Evolutionary conservation across 805 yeast genomes (phyloP), one percentile per base, ranked within the genome.

Genomic region (Candida orba): DNA sequence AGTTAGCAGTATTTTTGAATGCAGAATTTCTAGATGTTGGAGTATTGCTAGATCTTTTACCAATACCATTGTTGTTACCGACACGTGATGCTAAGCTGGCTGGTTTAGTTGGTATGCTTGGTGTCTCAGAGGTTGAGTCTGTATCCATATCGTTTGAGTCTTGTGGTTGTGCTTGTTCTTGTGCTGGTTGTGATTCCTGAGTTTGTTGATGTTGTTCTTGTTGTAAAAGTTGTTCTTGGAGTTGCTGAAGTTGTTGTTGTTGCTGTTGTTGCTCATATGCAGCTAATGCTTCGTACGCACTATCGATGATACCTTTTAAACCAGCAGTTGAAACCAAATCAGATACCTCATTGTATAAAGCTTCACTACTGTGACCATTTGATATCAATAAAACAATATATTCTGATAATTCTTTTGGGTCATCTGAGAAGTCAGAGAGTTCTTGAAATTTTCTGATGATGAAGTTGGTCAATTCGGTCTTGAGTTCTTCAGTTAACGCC

Each of bases 361-460:
- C 84, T 15, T 68, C 71, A 12, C 81, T 74, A 6, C 81, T 65
- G 54, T 81, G 78, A 52, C 81, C 79, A 51, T 81, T 82, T 13
- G 81, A 79, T 48, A 84, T 81, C 60, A 84, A 67, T 36, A 83
- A 73, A n/a, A 79, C 72, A 44, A 84, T 78, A 56, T 76, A 84
- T 60, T 84, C 93, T 13, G 93, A 85, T 35, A 81, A 79, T 52
- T 80, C 82, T 37, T 65, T 68, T 23, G 73, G 69, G 53, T 77
- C 81, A 43, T 76, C 81, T 10, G 63, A 64, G 47, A 74, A 64
- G 46, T 68, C 69, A 7, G 61, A 62, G 23, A 73, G 48, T 36
- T 65, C 63, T 17, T 56, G 56, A 29, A 74, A 59, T 53, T 67
- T 69, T 39, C 61, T 60, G 15, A 72, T 66, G 8, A 76, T 67